A percentile compares a stretch with the other conserved stretches of the same genome.
Evolutionary conservation across 305 asterid genomes (phyloP).

Genomic region (Fraxinus angustifolia): DNA sequence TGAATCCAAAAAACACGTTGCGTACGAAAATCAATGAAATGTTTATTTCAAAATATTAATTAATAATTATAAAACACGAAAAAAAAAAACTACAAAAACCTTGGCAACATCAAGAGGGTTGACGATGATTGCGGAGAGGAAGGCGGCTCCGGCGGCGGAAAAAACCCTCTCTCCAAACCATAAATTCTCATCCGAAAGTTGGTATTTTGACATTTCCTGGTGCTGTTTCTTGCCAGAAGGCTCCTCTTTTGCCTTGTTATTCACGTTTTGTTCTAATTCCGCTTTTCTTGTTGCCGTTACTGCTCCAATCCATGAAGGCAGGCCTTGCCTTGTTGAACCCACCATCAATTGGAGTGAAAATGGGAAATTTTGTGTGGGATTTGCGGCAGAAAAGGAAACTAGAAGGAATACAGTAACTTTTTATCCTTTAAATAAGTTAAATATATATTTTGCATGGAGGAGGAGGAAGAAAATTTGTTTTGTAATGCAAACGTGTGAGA

Average conservation of each 20-base stretch:
- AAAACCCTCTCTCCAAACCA: slow-evolving; percentile 64
- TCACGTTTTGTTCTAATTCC: slow-evolving; percentile 32
- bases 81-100: slow-evolving; percentile 32
- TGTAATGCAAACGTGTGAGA: background rate
- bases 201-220: slow-evolving; percentile 15
- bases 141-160: slow-evolving; percentile 81
- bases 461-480: background rate
- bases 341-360: slow-evolving; percentile 26
- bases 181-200: slow-evolving; percentile 42
- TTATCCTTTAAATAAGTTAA: background rate
- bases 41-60: background rate
- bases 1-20: slow-evolving; percentile 1
- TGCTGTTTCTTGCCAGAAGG: background rate
- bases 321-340: slow-evolving; percentile 45
- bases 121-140: slow-evolving; percentile 67
- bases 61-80: background rate
- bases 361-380: background rate
- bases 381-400: background rate
- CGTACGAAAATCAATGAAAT: background rate
- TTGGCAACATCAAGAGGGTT: slow-evolving; percentile 96
- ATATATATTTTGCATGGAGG: slow-evolving; percentile 25
- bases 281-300: slow-evolving; percentile 43
- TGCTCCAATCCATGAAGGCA: slow-evolving; percentile 58
- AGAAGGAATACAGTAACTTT: background rate
- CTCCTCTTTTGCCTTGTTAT: slow-evolving; percentile 29